A percentile compares a stretch with the other conserved stretches of the same genome.
Evolutionary conservation across 1,284 basidiomycete genomes (phyloP).

Genomic region (Cutaneotrichosporon cyanovorans): DNA sequence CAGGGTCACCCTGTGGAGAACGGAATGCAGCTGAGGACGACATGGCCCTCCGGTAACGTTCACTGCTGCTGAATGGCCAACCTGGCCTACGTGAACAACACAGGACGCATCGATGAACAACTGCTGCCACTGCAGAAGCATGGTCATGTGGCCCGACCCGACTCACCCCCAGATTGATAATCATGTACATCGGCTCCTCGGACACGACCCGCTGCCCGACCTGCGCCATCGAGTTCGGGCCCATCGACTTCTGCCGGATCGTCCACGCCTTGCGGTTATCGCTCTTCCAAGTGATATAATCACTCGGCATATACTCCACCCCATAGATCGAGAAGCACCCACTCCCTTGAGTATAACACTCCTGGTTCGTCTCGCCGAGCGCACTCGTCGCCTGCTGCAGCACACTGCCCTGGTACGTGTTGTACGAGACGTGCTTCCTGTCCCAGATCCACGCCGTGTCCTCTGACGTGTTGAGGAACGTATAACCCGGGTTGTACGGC

Average conservation of each 20-base stretch:
- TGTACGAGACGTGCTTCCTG: conserved; percentile 47
- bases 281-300: conserved; percentile 76
- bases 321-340: conserved; percentile 56
- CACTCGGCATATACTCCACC: conserved; percentile 58
- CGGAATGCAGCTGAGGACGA: too few species aligned
- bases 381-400: conserved; percentile 56
- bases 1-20: too few species aligned
- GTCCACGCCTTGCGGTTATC: conserved; percentile 65
- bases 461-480: conserved; percentile 34
- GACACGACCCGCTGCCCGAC: conserved; percentile 68
- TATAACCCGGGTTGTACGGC: conserved; percentile 41
- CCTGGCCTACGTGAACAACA: too few species aligned
- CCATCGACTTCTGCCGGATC: conserved; percentile 61
- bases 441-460: conserved; percentile 49
- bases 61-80: too few species aligned
- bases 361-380: conserved; percentile 30
- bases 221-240: conserved; percentile 57
- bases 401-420: conserved; percentile 52
- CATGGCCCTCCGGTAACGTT: too few species aligned
- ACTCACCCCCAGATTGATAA: conserved; percentile 52
- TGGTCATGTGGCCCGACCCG: too few species aligned
- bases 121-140: too few species aligned
- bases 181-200: conserved; percentile 67
- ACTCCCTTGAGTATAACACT: conserved; percentile 44
- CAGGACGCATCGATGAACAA: too few species aligned